Evolutionary conservation across 257 asterid species (phyloP), one percentile per base, ranked within the genome.

Genomic region (Apocynum venetum): DNA sequence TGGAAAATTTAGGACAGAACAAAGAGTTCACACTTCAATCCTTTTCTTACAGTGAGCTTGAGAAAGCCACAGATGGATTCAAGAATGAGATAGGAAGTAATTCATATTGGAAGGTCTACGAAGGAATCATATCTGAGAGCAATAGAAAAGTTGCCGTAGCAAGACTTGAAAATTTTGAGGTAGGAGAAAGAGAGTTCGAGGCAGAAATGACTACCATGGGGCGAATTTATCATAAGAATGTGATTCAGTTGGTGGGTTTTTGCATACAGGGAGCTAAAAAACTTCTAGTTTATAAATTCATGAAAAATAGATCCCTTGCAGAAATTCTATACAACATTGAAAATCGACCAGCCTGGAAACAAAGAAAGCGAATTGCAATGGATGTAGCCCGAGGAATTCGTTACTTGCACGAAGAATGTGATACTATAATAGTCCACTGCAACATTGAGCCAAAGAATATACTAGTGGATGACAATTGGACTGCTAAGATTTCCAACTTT

Each of bases 371-470:
- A 48, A 63, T 82, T 46, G 82, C 82, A 40, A 20, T 78, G 75
- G 80, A 75, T 53, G 77, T 82, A 4, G 82, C 82, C 12, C 65
- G 49, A 57, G 85, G 82, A 64, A 61, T 82, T 53, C 78, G 40
- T 0, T 82, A 82, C 41, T 78, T 82, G 43, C 85, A 82, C 19
- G 85, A 82, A 75, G 82, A 78, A 60, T 82, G 85, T 52, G 85
- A 82, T 35, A 64, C 80, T 68, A 77, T 69, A 3, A 74, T 82
- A 48, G 49, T 81, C 60, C 81, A 81, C 65, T 77, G 81, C 72
- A 76, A 81, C 60, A 81, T 81, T 56, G 67, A 57, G 78, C 79
- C 84, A 25, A 71, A 72, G 44, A 81, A 77, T 63, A 77, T 81
- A 55, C 56, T 77, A 51, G 75, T 77, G 43, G 79, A 81, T 25